Percentiles rank a stretch among this genome's conserved stretches.
Conservation (phyloP, 441 rosid species). For the Erodium texanum region DNA sequence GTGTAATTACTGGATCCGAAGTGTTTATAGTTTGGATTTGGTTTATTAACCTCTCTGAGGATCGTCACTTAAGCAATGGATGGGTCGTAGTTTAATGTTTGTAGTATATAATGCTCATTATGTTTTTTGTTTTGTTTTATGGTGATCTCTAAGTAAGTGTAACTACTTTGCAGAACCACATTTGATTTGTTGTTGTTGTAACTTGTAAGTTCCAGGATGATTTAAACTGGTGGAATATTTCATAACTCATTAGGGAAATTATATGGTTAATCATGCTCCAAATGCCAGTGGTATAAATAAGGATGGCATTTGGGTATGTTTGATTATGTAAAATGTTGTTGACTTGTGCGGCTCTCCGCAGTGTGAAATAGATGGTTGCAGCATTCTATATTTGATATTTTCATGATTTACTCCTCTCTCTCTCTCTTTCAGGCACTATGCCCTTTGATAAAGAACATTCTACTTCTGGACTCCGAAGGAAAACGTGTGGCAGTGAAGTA, state of each 20-base stretch:
- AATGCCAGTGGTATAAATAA: neutral
- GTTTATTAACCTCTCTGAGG: neutral
- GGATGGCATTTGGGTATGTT: neutral
- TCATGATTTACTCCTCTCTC: neutral
- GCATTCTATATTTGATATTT: neutral
- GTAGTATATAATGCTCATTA: neutral
- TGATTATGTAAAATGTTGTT: neutral
- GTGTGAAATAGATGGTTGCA: neutral
- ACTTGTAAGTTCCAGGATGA: neutral
- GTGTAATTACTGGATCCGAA: neutral
- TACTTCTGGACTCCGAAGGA: slow-evolving; percentile 86
- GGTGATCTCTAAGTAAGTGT: neutral
- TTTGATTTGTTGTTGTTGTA: neutral
- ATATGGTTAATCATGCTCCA: neutral
- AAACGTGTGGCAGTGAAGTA: slow-evolving; percentile 84
- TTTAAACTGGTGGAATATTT: neutral
- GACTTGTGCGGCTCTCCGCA: too few species aligned
- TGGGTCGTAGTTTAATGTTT: neutral
- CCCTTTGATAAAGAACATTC: slow-evolving; percentile 76
- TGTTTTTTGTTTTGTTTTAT: neutral
- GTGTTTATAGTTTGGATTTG: neutral
- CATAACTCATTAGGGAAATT: too few species aligned
- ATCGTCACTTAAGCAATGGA: neutral
- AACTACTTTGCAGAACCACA: neutral
- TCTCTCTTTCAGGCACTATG: slow-evolving; percentile 45